Percentiles rank a stretch among this genome's conserved stretches.
phyloP scores from a whole-genome alignment of 1,284 basidiomycete genomes.

The Ceratobasidium sp. region DNA sequence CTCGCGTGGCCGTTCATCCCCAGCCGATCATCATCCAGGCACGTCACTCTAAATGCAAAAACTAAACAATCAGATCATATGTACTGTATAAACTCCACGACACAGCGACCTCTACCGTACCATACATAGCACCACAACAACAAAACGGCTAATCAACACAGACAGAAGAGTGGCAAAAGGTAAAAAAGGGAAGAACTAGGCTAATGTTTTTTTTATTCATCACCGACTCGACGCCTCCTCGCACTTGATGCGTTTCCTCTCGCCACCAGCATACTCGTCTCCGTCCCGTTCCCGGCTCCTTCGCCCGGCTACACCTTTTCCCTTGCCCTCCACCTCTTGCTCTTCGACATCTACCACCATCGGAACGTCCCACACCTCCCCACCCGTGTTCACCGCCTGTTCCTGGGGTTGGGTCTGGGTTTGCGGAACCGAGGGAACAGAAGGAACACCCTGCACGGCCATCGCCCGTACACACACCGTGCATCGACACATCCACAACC shows the following conservation, averaged over 20 bases:
- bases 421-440: neutral
- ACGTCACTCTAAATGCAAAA: neutral
- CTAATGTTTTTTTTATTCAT: conserved; percentile 10
- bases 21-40: conserved; percentile 4
- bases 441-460: conserved; percentile 15
- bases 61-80: conserved; percentile 8
- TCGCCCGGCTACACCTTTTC: conserved; percentile 32
- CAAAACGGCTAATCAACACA: conserved; percentile 20
- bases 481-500: conserved; percentile 36
- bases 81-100: conserved; percentile 21
- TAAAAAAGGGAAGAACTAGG: neutral
- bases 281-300: conserved; percentile 28
- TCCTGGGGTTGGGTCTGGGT: neutral
- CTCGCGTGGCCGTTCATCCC: neutral
- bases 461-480: conserved; percentile 17
- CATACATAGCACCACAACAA: conserved; percentile 35
- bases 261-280: conserved; percentile 12
- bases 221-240: neutral
- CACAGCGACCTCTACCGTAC: neutral
- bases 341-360: conserved; percentile 11
- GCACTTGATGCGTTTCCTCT: conserved; percentile 26
- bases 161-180: neutral
- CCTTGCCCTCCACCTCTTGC: conserved; percentile 22
- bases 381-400: neutral
- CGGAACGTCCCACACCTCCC: conserved; percentile 9